Percentiles rank a stretch among this genome's conserved stretches.
Conservation (phyloP, 192 early-diverging fungal species). For the Rhizophlyctis rosea region DNA sequence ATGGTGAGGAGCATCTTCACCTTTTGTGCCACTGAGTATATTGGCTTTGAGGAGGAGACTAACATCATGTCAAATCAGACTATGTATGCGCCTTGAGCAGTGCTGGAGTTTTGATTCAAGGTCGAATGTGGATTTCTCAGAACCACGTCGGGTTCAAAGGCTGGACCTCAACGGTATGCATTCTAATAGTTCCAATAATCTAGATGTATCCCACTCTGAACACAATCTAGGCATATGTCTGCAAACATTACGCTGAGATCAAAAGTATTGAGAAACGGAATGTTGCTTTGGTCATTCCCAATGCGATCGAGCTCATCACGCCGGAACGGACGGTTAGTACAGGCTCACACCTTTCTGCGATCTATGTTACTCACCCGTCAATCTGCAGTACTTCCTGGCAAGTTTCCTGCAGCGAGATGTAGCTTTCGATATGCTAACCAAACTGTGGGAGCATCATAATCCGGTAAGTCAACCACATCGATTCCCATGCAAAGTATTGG, state of each 20-base stretch:
- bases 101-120: conserved; percentile 30
- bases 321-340: not conserved
- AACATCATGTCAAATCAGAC: too few relatives aligned
- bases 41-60: too few relatives aligned
- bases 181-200: too few relatives aligned
- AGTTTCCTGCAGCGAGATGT: conserved; percentile 28
- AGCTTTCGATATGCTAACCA: conserved; percentile 7
- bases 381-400: conserved; percentile 24
- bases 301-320: conserved; percentile 27
- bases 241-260: conserved; percentile 8
- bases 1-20: too few relatives aligned
- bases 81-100: conserved; percentile 25
- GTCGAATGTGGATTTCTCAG: conserved; percentile 27
- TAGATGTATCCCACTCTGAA: too few relatives aligned
- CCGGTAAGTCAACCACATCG: too few relatives aligned
- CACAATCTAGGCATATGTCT: not conserved
- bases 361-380: too few relatives aligned
- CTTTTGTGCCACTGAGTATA: too few relatives aligned
- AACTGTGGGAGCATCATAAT: conserved; percentile 19
- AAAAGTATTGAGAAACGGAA: conserved; percentile 20
- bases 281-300: conserved; percentile 26
- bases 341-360: too few relatives aligned
- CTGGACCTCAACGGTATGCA: conserved; percentile 7
- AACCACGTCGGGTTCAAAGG: conserved; percentile 24
- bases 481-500: too few relatives aligned